Conservation (phyloP, 768 basidiomycete species). For the Leccinellum luteum region DNA sequence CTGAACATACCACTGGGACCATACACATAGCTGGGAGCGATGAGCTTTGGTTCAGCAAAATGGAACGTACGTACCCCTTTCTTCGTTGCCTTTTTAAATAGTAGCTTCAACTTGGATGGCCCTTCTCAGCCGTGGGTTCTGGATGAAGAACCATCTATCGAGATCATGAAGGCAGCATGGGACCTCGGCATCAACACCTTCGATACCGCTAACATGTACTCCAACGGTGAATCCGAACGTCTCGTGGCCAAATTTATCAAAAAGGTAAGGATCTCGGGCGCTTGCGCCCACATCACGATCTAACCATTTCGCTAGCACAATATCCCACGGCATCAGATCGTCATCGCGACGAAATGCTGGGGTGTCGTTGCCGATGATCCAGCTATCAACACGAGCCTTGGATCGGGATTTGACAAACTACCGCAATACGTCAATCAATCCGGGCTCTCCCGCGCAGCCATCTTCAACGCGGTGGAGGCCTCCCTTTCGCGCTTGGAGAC, state of each 20-base stretch:
- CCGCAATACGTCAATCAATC: slow-evolving; percentile 31
- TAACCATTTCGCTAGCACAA: slow-evolving; percentile 16
- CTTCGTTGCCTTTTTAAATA: not conserved
- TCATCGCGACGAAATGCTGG: slow-evolving; percentile 31
- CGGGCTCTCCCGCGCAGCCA: slow-evolving; percentile 35
- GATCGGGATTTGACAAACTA: not conserved
- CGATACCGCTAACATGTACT: slow-evolving; percentile 40
- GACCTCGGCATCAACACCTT: slow-evolving; percentile 40
- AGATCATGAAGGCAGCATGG: slow-evolving; percentile 39
- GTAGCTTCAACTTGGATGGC: not conserved
- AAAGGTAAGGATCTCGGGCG: slow-evolving; percentile 19
- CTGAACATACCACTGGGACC: not conserved
- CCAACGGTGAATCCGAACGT: slow-evolving; percentile 37
- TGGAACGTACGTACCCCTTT: slow-evolving; percentile 22
- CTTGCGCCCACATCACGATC: not conserved
- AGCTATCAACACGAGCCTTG: not conserved
- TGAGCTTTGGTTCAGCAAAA: slow-evolving; percentile 26
- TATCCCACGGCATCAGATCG: slow-evolving; percentile 33
- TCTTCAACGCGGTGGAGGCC: slow-evolving; percentile 37
- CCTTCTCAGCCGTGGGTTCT: slow-evolving; percentile 20
- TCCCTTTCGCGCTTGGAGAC: slow-evolving; percentile 37
- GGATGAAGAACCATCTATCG: slow-evolving; percentile 27
- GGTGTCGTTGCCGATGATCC: slow-evolving; percentile 12
- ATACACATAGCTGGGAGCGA: slow-evolving; percentile 24
- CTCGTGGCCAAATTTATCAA: slow-evolving; percentile 38